phyloP scores from a whole-genome alignment of 2,329 filamentous ascomycete species.

The Mariannaea sp. region DNA sequence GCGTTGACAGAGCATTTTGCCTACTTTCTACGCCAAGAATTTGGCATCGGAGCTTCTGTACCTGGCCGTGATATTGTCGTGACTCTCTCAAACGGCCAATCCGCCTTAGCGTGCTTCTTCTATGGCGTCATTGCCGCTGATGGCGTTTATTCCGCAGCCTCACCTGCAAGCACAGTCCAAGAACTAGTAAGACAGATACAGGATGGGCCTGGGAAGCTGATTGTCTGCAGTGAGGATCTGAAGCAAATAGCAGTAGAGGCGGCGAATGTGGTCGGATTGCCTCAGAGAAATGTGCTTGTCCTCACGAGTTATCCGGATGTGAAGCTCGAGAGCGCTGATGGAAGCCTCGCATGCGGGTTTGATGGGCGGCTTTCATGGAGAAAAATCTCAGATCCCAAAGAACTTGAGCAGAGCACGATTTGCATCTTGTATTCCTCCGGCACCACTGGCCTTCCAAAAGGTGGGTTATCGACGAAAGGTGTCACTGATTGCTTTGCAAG shows the following conservation, averaged over 20 bases:
- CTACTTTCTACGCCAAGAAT: constrained; percentile 57
- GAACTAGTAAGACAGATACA: constrained; percentile 55
- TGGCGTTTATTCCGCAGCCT: constrained; percentile 62
- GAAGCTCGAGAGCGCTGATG: constrained; percentile 36
- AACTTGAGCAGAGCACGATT: constrained; percentile 48
- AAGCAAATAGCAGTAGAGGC: constrained; percentile 54
- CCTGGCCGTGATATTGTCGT: constrained; percentile 59
- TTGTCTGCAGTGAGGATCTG: constrained; percentile 54
- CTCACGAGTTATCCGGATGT: constrained; percentile 48
- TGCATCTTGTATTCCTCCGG: constrained; percentile 55
- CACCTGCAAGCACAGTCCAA: constrained; percentile 52
- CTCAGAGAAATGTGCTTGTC: constrained; percentile 53
- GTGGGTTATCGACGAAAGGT: constrained; percentile 20
- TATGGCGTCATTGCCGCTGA: constrained; percentile 63
- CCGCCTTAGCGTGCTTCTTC: constrained; percentile 57
- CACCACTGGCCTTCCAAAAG: constrained; percentile 55
- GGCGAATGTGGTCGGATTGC: constrained; percentile 51
- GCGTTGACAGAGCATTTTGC: constrained; percentile 57
- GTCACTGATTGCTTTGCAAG: background rate
- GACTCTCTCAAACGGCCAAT: constrained; percentile 60
- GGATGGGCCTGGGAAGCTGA: constrained; percentile 45
- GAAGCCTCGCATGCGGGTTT: constrained; percentile 34
- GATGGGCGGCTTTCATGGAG: constrained; percentile 55
- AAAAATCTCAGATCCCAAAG: constrained; percentile 54
- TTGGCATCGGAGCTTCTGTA: constrained; percentile 55